A percentile compares a stretch with the other conserved stretches of the same genome.
These are phyloP conservation scores for Epichloe coenophiala DNA, from an alignment of 2,329 filamentous ascomycete species.

Conservation along the genomic window DNA sequence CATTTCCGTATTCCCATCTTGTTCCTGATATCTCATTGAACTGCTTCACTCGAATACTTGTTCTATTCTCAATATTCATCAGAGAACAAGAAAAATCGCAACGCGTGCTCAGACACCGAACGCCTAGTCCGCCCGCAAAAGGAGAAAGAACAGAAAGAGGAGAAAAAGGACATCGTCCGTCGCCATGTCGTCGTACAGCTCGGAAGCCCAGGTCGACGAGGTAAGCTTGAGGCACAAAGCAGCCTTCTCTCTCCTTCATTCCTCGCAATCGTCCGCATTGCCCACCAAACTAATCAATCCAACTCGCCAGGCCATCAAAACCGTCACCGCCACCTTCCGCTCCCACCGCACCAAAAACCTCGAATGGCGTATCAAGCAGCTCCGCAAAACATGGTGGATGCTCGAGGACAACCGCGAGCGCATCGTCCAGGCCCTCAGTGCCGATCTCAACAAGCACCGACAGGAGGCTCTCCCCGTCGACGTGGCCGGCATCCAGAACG, in stretches of 20 bases:
- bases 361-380: conserved; percentile 26
- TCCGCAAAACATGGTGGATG: conserved; percentile 28
- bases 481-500: conserved; percentile 17
- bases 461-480: conserved; percentile 21
- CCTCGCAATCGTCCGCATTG: background rate
- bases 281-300: background rate
- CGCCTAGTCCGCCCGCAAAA: background rate
- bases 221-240: background rate
- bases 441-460: conserved; percentile 21
- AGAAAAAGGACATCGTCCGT: background rate
- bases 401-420: conserved; percentile 23
- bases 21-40: no score
- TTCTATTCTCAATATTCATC: no score
- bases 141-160: background rate
- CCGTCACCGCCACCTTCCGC: conserved; percentile 4
- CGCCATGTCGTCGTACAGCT: conserved; percentile 4
- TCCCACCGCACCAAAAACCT: conserved; percentile 20
- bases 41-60: no score
- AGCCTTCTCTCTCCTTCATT: background rate
- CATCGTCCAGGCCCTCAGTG: conserved; percentile 18
- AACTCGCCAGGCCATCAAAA: conserved; percentile 1
- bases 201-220: conserved; percentile 6
- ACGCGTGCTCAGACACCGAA: no score
- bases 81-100: no score
- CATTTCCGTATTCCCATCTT: no score